Percentiles rank a stretch among this genome's conserved stretches.
These are phyloP conservation scores for Boletellus ananas DNA, from an alignment of 768 basidiomycete species.

Conservation along the genomic window DNA sequence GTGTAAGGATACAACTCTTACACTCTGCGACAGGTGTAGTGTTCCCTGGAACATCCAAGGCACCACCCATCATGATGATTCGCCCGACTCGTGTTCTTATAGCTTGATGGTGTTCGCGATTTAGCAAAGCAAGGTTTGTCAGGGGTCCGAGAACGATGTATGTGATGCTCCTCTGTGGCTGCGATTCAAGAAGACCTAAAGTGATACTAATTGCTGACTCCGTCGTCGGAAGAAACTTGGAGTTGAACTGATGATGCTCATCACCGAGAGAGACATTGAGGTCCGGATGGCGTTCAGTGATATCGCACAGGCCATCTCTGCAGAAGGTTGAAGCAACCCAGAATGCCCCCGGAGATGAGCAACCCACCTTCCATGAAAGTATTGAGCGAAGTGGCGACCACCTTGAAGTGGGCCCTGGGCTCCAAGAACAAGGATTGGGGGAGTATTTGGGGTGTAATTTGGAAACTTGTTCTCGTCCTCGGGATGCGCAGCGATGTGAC, in stretches of 20 bases:
- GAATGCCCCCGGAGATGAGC: background rate
- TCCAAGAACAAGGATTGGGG: conserved; percentile 65
- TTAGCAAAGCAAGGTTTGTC: conserved; percentile 72
- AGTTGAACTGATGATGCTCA: conserved; percentile 25
- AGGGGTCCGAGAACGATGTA: conserved; percentile 75
- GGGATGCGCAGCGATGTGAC: conserved; percentile 55
- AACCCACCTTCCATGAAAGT: conserved; percentile 76
- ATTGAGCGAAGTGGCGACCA: conserved; percentile 68
- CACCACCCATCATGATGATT: conserved; percentile 92
- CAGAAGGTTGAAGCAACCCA: background rate
- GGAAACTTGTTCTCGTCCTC: conserved; percentile 54
- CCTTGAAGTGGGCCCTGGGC: conserved; percentile 66
- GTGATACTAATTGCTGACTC: conserved; percentile 51
- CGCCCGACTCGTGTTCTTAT: conserved; percentile 61
- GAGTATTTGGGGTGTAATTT: conserved; percentile 48
- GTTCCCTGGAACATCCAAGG: conserved; percentile 88
- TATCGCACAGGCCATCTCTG: conserved; percentile 69
- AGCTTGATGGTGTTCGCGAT: conserved; percentile 50
- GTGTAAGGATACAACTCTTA: conserved; percentile 31
- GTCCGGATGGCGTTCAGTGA: conserved; percentile 63
- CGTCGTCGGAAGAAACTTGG: conserved; percentile 45
- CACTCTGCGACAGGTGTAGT: conserved; percentile 81
- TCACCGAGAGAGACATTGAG: conserved; percentile 34
- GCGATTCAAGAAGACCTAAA: conserved; percentile 49
- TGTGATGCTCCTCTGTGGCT: conserved; percentile 53